phyloP scores from a whole-genome alignment of 495 filamentous ascomycete genomes.

The Aspergillus haitiensis region DNA sequence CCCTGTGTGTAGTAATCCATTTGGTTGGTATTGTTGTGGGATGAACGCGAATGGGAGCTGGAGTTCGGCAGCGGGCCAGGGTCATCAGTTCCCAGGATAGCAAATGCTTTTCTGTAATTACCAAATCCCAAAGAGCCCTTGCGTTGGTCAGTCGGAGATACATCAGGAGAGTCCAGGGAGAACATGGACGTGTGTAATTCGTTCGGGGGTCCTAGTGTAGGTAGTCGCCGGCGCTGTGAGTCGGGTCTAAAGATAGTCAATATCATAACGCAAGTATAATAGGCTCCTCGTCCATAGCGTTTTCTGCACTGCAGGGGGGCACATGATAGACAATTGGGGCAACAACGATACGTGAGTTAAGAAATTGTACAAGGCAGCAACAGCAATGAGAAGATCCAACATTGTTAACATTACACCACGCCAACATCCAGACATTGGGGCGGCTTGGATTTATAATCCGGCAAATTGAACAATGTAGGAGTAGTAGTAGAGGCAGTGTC shows the following conservation, averaged over 20 bases:
- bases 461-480: too few relatives aligned
- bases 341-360: too few relatives aligned
- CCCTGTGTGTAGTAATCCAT: slow-evolving; percentile 34
- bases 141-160: slow-evolving; percentile 47
- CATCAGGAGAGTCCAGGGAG: slow-evolving; percentile 46
- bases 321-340: too few relatives aligned
- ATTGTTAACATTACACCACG: too few relatives aligned
- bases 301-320: too few relatives aligned
- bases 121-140: slow-evolving; percentile 38
- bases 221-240: slow-evolving; percentile 21
- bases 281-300: too few relatives aligned
- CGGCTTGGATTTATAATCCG: too few relatives aligned
- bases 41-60: slow-evolving; percentile 31
- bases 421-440: too few relatives aligned
- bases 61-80: slow-evolving; percentile 28
- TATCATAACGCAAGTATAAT: background rate
- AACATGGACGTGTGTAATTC: slow-evolving; percentile 45
- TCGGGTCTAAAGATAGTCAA: slow-evolving; percentile 29
- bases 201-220: slow-evolving; percentile 24
- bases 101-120: slow-evolving; percentile 43
- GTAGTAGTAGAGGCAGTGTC: background rate
- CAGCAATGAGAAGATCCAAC: too few relatives aligned
- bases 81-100: slow-evolving; percentile 36
- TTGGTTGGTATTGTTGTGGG: slow-evolving; percentile 29
- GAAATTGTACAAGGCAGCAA: too few relatives aligned